Conservation (phyloP, 2,329 filamentous ascomycete genomes). For the Ceratocystiopsis sp. region DNA sequence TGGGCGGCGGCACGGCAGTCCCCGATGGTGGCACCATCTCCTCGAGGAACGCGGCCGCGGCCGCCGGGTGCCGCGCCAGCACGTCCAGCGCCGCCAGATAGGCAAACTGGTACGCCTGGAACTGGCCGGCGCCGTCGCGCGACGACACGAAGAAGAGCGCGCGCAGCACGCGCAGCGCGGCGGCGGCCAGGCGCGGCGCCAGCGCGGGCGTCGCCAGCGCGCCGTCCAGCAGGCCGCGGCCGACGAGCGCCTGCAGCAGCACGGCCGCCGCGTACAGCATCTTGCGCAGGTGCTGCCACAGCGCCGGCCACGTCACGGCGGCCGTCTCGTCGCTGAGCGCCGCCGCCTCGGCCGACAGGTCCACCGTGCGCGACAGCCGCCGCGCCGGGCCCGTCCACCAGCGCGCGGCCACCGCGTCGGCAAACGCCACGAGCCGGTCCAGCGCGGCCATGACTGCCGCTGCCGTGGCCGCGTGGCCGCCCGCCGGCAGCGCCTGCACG, state of each 20-base stretch:
- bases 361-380: slow-evolving; percentile 59
- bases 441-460: slow-evolving; percentile 16
- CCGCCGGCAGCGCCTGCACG: slow-evolving; percentile 24
- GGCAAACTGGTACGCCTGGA: slow-evolving; percentile 73
- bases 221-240: slow-evolving; percentile 39
- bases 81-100: slow-evolving; percentile 72
- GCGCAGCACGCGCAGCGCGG: slow-evolving; percentile 56
- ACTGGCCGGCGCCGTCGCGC: slow-evolving; percentile 52
- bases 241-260: slow-evolving; percentile 55
- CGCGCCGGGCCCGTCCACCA: slow-evolving; percentile 54
- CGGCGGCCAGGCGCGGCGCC: slow-evolving; percentile 50
- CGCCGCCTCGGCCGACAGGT: slow-evolving; percentile 27
- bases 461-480: slow-evolving; percentile 20
- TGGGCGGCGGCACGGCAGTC: background rate
- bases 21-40: slow-evolving; percentile 36
- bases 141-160: slow-evolving; percentile 71
- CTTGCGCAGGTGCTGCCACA: slow-evolving; percentile 63
- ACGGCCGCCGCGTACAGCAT: slow-evolving; percentile 61
- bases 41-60: slow-evolving; percentile 49
- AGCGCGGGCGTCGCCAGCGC: slow-evolving; percentile 23
- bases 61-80: slow-evolving; percentile 50
- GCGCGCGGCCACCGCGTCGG: slow-evolving; percentile 45
- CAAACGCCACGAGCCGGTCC: slow-evolving; percentile 51
- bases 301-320: slow-evolving; percentile 46
- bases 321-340: slow-evolving; percentile 54